Evolutionary conservation across 2,329 filamentous ascomycete genomes (phyloP), one percentile per base, ranked within the genome.

Genomic region (Aspergillus awamori): DNA sequence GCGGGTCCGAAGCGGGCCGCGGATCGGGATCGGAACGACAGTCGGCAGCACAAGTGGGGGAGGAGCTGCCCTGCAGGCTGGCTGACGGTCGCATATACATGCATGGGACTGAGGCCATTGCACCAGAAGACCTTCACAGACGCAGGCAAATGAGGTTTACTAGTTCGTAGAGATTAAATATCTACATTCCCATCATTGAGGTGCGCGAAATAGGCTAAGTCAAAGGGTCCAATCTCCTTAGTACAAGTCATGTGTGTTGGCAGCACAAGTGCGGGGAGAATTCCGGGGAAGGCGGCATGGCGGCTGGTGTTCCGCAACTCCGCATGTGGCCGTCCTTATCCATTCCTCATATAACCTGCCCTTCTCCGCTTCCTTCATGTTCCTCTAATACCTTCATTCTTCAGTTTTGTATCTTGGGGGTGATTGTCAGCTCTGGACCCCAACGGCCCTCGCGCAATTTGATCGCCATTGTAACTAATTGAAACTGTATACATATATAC

Each of bases 281-380:
- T 67, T 13, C 64, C 58, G 64, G 64, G 65, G 63, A 61, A 61
- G 48, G 45, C 24, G 60, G 28, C n/a, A 22, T 33, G 17, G 61
- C 62, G 61, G 64, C 51, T 58, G 33, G 24, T 30, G 61, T 67
- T 67, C 67, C 65, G 65, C 65, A 61, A 51, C 67, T 67, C 67
- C 67, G 65, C 61, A 56, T 53, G 54, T 57, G 61, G 52, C 65
- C 63, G 62, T 56, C 24, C 43, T 15, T 41, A 30, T 15, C 28
- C 38, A 39, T 24, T 33, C 33, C 26, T 13, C 28, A 53, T 53
- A 54, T 38, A 59, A 49, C 20, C 33, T 11, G 22, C n/a, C 8
- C 15, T 20, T 36, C 39, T 53, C 49, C 30, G 6, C 49, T 39
- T 24, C n/a, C 47, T 28, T 51, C 13, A 51, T 2, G 17, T 17